Percentiles rank a stretch among this genome's conserved stretches.
Evolutionary conservation across 78 protist genomes (phyloP).

Genomic region (Dictyostelium purpureum): DNA sequence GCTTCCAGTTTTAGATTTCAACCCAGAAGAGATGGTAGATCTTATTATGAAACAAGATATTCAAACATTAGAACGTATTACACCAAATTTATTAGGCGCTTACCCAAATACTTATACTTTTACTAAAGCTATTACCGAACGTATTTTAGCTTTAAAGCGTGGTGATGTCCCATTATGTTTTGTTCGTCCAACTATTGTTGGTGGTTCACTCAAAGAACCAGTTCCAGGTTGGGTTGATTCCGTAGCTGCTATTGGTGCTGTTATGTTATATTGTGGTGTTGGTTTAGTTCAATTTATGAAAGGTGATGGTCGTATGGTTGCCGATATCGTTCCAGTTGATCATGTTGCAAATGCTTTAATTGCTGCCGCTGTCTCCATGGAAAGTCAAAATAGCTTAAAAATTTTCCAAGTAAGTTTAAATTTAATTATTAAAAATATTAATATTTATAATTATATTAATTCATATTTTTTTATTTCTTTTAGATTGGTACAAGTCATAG

Average conservation of each 20-base stretch:
- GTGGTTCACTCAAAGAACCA: slow-evolving; percentile 84
- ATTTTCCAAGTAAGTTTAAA: slow-evolving; percentile 52
- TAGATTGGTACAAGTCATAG: slow-evolving; percentile 79
- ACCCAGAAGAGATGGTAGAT: slow-evolving; percentile 82
- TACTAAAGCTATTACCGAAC: slow-evolving; percentile 90
- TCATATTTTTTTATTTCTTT: neutral
- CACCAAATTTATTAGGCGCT: slow-evolving; percentile 63
- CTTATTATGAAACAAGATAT: slow-evolving; percentile 57
- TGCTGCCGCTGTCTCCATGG: slow-evolving; percentile 56
- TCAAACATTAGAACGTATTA: slow-evolving; percentile 32
- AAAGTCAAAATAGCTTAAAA: slow-evolving; percentile 42
- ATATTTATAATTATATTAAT: neutral
- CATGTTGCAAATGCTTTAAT: slow-evolving; percentile 75
- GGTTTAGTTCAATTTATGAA: slow-evolving; percentile 78
- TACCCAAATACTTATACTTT: slow-evolving; percentile 93
- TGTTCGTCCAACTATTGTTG: slow-evolving; percentile 92
- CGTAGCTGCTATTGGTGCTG: slow-evolving; percentile 87
- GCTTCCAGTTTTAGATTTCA: slow-evolving; percentile 76
- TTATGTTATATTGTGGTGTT: slow-evolving; percentile 85
- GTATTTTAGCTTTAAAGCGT: slow-evolving; percentile 57
- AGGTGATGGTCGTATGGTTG: slow-evolving; percentile 78
- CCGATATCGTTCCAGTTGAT: slow-evolving; percentile 90
- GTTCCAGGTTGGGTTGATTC: slow-evolving; percentile 90
- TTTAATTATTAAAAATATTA: neutral
- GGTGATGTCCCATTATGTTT: slow-evolving; percentile 84